phyloP scores from a whole-genome alignment of 306 rosid species.

The Styphnolobium japonicum region DNA sequence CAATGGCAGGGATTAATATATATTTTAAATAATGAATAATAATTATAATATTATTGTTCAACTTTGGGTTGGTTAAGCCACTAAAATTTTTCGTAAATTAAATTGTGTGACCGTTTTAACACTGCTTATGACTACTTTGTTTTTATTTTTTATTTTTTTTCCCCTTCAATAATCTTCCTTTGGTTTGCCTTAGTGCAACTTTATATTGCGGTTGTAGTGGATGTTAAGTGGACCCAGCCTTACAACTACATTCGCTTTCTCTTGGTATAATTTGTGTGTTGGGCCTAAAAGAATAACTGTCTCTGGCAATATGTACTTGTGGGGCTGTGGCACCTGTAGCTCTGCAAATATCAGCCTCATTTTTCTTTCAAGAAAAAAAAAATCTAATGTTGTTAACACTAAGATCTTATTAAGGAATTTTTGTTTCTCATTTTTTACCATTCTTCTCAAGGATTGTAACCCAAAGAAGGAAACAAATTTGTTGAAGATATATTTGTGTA shows the following conservation, averaged over 20 bases:
- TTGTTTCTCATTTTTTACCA: neutral
- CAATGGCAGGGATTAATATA: no score
- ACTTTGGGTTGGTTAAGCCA: no score
- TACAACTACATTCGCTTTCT: neutral
- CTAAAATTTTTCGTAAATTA: no score
- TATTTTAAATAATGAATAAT: no score
- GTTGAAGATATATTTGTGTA: neutral
- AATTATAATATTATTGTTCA: no score
- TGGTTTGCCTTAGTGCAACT: neutral
- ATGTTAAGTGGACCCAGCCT: neutral
- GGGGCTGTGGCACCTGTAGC: neutral
- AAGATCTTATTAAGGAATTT: neutral
- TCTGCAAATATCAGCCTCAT: neutral
- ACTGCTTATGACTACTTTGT: no score
- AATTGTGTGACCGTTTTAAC: no score
- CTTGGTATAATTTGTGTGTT: neutral
- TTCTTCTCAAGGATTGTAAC: neutral
- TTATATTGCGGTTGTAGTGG: neutral
- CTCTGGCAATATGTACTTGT: neutral
- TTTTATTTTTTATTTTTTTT: no score
- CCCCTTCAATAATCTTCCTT: no score
- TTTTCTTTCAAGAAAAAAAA: no score
- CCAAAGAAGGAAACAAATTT: neutral
- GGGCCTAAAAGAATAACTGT: neutral
- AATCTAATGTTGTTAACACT: no score